A percentile compares a stretch with the other conserved stretches of the same genome.
Conservation (phyloP, 768 basidiomycete genomes). For the Russula virescens region DNA sequence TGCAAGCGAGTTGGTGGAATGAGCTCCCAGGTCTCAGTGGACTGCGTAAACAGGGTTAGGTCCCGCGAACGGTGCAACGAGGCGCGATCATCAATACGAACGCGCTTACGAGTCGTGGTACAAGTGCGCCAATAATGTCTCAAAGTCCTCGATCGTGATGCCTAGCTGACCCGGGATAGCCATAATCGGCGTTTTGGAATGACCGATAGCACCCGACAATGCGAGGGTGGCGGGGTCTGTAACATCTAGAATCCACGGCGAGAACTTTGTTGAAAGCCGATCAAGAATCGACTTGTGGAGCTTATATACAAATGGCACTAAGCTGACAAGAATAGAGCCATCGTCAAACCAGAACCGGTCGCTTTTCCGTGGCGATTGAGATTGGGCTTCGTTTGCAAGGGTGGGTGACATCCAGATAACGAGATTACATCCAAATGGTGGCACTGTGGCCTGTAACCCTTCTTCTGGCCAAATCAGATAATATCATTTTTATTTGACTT, state of each 20-base stretch:
- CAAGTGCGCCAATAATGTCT: conserved; percentile 52
- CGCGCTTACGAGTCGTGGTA: conserved; percentile 62
- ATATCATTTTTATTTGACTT: neutral
- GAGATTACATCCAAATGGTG: too few species aligned
- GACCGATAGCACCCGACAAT: neutral
- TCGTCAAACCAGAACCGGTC: conserved; percentile 52
- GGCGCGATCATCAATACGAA: conserved; percentile 6
- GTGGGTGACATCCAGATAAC: neutral
- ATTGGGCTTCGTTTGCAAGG: conserved; percentile 1
- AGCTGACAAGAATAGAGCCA: conserved; percentile 49
- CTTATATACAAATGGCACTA: conserved; percentile 45
- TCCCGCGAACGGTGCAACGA: neutral
- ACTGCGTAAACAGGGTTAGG: conserved; percentile 2
- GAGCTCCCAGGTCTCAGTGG: conserved; percentile 23
- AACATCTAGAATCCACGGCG: conserved; percentile 16
- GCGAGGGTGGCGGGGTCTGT: conserved; percentile 2
- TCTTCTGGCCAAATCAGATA: neutral
- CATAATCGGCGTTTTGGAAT: conserved; percentile 22
- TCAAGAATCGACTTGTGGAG: conserved; percentile 49
- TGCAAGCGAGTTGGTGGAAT: conserved; percentile 44
- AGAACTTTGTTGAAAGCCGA: conserved; percentile 42
- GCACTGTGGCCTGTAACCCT: too few species aligned
- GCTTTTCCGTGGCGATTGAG: neutral
- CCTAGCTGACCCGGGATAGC: conserved; percentile 36
- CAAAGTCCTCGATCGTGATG: conserved; percentile 44